Percentiles rank a stretch among this genome's conserved stretches.
phyloP scores from a whole-genome alignment of 495 filamentous ascomycete genomes.

The Clavariopsis aquatica region DNA sequence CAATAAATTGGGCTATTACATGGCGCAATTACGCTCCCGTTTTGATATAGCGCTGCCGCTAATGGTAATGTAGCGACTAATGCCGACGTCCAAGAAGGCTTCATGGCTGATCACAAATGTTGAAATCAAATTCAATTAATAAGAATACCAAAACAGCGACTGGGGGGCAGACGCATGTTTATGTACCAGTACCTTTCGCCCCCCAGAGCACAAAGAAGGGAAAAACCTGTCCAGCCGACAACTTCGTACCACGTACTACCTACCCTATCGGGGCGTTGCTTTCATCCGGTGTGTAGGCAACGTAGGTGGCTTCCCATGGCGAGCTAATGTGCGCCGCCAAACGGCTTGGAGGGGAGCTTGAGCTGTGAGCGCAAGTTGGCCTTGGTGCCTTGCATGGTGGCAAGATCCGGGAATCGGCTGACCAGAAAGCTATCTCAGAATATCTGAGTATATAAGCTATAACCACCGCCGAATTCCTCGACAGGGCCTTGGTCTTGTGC shows the following conservation, averaged over 20 bases:
- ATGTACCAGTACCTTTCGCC: not conserved
- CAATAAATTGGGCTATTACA: constrained; percentile 42
- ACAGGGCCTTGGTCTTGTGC: no score
- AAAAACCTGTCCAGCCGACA: not conserved
- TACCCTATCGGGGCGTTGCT: not conserved
- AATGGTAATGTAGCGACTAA: constrained; percentile 17
- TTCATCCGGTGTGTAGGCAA: not conserved
- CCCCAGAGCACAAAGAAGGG: not conserved
- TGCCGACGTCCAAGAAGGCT: not conserved
- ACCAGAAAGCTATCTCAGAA: no score
- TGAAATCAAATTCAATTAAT: no score
- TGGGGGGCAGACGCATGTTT: no score
- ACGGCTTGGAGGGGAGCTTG: not conserved
- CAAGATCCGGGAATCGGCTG: no score
- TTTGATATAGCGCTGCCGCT: constrained; percentile 28
- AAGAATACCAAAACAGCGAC: no score
- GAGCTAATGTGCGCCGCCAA: not conserved
- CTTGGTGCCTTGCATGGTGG: not conserved
- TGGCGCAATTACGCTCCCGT: constrained; percentile 39
- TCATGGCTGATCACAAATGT: not conserved
- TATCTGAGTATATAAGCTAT: no score
- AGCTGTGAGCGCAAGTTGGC: not conserved
- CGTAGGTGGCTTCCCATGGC: not conserved
- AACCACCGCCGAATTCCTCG: no score
- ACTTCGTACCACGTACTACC: no score